Evolutionary conservation across 1,284 basidiomycete genomes (phyloP).

Genomic region (Ceratobasidium sp.): DNA sequence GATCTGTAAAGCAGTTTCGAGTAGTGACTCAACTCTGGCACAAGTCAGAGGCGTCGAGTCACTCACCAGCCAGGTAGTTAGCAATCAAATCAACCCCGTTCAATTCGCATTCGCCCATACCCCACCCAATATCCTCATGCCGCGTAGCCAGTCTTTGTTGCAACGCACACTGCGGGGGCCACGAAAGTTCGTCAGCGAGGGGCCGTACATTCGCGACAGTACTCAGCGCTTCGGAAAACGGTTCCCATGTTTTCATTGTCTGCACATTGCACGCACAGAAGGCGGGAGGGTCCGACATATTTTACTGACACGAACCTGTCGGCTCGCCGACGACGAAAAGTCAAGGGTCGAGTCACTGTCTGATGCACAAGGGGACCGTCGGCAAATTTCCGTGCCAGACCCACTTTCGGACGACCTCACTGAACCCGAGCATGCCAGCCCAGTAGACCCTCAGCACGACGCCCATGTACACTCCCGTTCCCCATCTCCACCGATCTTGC

Average conservation of each 20-base stretch:
- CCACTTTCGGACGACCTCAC: too few species aligned
- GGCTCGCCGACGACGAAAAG: background rate
- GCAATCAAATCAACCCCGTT: too few species aligned
- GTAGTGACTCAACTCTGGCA: too few species aligned
- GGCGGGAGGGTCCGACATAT: background rate
- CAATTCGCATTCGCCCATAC: too few species aligned
- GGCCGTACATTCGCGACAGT: background rate
- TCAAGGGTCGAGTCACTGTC: background rate
- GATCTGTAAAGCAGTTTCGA: too few species aligned
- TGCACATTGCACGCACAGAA: background rate
- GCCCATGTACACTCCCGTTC: background rate
- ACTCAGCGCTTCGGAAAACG: background rate
- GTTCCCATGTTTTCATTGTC: constrained; percentile 3
- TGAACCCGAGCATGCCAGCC: too few species aligned
- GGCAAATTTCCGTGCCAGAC: background rate
- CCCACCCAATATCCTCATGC: background rate
- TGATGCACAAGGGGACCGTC: background rate
- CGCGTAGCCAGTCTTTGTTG: background rate
- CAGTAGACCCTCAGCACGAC: too few species aligned
- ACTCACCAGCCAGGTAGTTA: too few species aligned
- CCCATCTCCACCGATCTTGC: background rate
- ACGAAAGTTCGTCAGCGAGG: constrained; percentile 15
- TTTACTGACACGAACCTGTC: background rate
- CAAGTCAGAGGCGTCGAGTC: too few species aligned
- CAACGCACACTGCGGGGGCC: background rate